Conservation (phyloP, 2,329 filamentous ascomycete genomes). For the Calonectria pteridis region DNA sequence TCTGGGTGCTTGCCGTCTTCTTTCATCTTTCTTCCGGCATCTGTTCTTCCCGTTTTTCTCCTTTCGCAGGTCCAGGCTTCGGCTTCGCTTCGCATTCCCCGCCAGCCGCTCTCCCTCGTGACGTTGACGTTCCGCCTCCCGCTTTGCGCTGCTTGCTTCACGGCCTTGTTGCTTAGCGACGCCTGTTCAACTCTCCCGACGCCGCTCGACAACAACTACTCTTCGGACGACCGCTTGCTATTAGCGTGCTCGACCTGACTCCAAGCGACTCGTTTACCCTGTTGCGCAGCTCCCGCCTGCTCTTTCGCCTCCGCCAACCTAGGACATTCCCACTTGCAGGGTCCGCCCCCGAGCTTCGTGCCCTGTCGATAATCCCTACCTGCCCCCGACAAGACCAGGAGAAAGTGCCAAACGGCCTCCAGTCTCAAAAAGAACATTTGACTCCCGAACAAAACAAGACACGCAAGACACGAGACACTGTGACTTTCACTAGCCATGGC, state of each 20-base stretch:
- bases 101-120: slow-evolving; percentile 36
- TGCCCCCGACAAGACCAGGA: slow-evolving; percentile 35
- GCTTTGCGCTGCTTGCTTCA: slow-evolving; percentile 31
- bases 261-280: slow-evolving; percentile 15
- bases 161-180: slow-evolving; percentile 38
- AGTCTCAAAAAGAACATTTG: slow-evolving; percentile 41
- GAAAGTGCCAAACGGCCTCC: slow-evolving; percentile 24
- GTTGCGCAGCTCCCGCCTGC: slow-evolving; percentile 14
- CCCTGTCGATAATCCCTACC: slow-evolving; percentile 7
- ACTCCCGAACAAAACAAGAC: slow-evolving; percentile 42
- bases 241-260: slow-evolving; percentile 24
- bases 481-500: slow-evolving; percentile 97
- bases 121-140: slow-evolving; percentile 21
- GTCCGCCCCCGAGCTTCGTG: slow-evolving; percentile 15
- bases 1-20: slow-evolving; percentile 56
- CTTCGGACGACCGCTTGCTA: slow-evolving; percentile 22
- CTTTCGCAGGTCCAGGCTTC: slow-evolving; percentile 39
- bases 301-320: slow-evolving; percentile 7
- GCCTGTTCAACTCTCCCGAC: slow-evolving; percentile 14
- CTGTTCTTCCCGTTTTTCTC: slow-evolving; percentile 51
- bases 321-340: background rate
- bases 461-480: slow-evolving; percentile 61
- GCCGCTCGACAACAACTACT: slow-evolving; percentile 24
- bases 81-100: slow-evolving; percentile 35
- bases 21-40: slow-evolving; percentile 50